Evolutionary conservation across 176 grass and related monocot genomes (phyloP), one percentile per base, ranked within the genome.

Genomic region (Pontederia crassipes): DNA sequence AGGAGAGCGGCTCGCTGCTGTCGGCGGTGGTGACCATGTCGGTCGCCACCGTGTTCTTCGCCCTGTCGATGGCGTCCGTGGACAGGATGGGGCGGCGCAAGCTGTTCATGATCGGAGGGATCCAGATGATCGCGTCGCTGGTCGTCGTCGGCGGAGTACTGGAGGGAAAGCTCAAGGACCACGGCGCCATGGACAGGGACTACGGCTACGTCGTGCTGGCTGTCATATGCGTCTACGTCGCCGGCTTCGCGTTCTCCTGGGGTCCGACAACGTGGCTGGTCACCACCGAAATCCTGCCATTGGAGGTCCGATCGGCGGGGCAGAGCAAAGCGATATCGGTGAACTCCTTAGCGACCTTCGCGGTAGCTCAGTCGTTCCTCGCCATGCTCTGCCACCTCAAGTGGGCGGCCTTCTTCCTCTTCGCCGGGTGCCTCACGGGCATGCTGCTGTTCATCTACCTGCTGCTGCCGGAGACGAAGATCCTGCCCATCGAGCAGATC

Each of bases 301-400:
- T 62, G 29, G 59, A 62, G 59, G 54, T 49, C 14, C 48, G 61
- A 49, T 49, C 61, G 46, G 46, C 24, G 18, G 61, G 61, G n/a
- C 61, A 49, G 17, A 64, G 61, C 16, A 64, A 27, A 11, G 61
- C 17, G 46, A 18, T 64, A 3, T n/a, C 17, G 12, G 46, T 49
- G 10, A 17, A 10, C 40, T 49, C 48, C 0, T 1, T 64, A 17
- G 18, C 48, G 10, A 12, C 46, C 16, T 47, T 17, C 17, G 15
- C 48, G 10, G 3, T 64, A 10, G 61, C 14, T 10, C 61, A 64
- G 32, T 40, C 32, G 32, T 40, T 40, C 32, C 32, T 40, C 32
- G 32, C 55, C 55, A 57, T 57, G 55, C 55, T 57, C n/a, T 57
- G 55, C 55, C 55, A 24, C 55, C 55, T 57, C 55, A 57, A 57